Evolutionary conservation across 257 asterid genomes (phyloP), one percentile per base, ranked within the genome.

Genomic region (Buddleja alternifolia): DNA sequence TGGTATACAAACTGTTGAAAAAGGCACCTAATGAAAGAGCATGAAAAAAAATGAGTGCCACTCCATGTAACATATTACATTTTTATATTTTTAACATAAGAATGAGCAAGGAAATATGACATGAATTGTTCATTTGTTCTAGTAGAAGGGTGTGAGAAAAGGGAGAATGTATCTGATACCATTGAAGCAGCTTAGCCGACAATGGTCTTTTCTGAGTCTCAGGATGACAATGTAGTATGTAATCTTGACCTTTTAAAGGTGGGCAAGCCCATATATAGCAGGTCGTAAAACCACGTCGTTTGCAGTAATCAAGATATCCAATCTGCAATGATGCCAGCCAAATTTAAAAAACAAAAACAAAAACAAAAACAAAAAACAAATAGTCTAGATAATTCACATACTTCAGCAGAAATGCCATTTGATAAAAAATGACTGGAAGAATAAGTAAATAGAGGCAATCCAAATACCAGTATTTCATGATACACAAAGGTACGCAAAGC

Each of bases 191-290:
- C 77, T 86, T 83, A n/a, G 75, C 83, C 3, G 84, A 42, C 70
- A 74, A 80, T 12, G 97, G 95, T 41, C 78, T 79, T 75, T 76
- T 90, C 60, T 90, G 97, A 66, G 80, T 56, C 73, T 76, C 88
- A 42, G 97, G 97, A 81, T 90, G 96, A 73, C 89, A 86, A 71
- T 83, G 75, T 71, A 90, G 75, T 65, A 90, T 88, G 77, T 88
- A 90, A 79, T 90, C 95, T 34, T 88, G 92, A 47, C 86, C 90
- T 79, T 70, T 85, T 44, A 45, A 20, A 66, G 97, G 94, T 60
- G 97, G 95, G 80, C 93, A 90, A 54, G 94, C 89, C 96, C 96
- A 90, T 75, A 90, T 77, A 41, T 88, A 85, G 82, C 95, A 83
- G 64, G 84, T 81, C 40, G 77, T 69, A 65, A 84, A 90, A 68